A percentile compares a stretch with the other conserved stretches of the same genome.
These are phyloP conservation scores for Fusarium sp. DNA, from an alignment of 2,329 filamentous ascomycete species.

Conservation along the genomic window DNA sequence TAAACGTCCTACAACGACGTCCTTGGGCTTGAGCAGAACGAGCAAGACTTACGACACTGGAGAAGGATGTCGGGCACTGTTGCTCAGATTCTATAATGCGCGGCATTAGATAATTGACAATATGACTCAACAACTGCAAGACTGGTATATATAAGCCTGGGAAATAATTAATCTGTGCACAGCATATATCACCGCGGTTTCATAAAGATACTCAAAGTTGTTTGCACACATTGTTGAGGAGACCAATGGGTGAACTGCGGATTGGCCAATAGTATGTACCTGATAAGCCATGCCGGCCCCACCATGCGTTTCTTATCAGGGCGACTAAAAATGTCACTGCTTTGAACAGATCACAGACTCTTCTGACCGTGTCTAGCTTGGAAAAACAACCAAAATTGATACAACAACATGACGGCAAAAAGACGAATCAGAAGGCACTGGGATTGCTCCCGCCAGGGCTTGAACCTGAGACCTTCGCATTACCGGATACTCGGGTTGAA, in stretches of 20 bases:
- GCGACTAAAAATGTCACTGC: neutral
- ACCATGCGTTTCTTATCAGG: neutral
- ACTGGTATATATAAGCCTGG: no score
- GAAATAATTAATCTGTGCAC: accelerated
- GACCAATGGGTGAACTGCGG: accelerated
- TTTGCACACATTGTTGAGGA: neutral
- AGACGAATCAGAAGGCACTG: neutral
- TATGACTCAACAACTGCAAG: no score
- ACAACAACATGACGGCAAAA: neutral
- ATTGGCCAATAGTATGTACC: neutral
- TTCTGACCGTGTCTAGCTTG: accelerated
- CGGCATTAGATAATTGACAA: accelerated
- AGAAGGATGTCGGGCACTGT: accelerated
- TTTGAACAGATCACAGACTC: neutral
- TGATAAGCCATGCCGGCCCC: neutral
- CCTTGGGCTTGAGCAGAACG: accelerated
- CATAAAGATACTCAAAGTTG: accelerated
- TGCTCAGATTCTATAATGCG: neutral
- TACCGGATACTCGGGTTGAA: neutral
- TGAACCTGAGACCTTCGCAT: neutral
- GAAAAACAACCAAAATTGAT: no score
- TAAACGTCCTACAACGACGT: accelerated
- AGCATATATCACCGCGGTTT: accelerated
- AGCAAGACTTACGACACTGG: no score
- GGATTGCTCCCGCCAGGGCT: neutral